Evolutionary conservation across 2,329 filamentous ascomycete species (phyloP).

Genomic region (Fusarium scirpi): DNA sequence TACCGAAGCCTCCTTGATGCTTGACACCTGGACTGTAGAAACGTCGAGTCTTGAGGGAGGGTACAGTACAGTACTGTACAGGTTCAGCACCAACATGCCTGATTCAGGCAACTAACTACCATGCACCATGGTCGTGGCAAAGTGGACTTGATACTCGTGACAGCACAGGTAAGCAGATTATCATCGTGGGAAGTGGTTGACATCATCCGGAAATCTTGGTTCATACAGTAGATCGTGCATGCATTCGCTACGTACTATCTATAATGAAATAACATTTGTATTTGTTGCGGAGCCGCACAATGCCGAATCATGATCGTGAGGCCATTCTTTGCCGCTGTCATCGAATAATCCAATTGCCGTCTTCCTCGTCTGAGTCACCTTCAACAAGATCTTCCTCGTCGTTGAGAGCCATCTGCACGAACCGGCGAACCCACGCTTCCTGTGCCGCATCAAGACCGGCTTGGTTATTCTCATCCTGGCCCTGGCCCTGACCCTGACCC

Average conservation of each 20-base stretch:
- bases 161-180: conserved; percentile 6
- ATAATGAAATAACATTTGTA: conserved; percentile 13
- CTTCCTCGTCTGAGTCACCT: conserved; percentile 55
- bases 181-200: conserved; percentile 12
- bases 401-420: conserved; percentile 65
- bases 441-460: conserved; percentile 60
- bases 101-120: conserved; percentile 9
- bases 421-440: conserved; percentile 65
- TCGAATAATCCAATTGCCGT: conserved; percentile 46
- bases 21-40: not conserved
- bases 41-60: conserved; percentile 14
- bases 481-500: conserved; percentile 46
- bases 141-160: conserved; percentile 8
- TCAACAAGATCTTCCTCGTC: conserved; percentile 65
- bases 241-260: conserved; percentile 30
- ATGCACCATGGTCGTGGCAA: conserved; percentile 20
- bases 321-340: conserved; percentile 17
- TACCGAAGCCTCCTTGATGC: conserved; percentile 11
- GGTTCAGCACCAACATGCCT: conserved; percentile 17
- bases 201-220: conserved; percentile 23
- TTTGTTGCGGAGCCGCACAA: conserved; percentile 17
- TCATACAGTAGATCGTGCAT: conserved; percentile 29
- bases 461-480: conserved; percentile 37
- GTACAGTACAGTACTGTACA: conserved; percentile 26
- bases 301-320: conserved; percentile 5